A percentile compares a stretch with the other conserved stretches of the same genome.
phyloP scores from a whole-genome alignment of 345 rosid species.

The Populus deltoides region DNA sequence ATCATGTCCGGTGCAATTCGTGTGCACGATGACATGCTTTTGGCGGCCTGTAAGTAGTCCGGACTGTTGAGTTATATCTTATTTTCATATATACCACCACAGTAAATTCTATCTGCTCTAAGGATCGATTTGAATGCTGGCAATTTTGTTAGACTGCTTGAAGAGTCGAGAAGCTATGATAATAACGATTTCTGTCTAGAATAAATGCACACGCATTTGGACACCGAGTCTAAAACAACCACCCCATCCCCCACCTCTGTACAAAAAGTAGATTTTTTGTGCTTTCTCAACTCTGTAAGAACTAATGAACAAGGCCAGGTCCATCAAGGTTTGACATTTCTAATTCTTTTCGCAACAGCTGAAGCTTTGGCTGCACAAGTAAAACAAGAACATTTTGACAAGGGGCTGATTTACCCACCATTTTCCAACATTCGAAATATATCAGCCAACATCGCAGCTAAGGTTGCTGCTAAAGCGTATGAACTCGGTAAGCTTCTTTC shows the following conservation, averaged over 20 bases:
- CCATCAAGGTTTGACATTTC: neutral
- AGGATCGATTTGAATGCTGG: no score
- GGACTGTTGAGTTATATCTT: neutral
- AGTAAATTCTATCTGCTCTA: neutral
- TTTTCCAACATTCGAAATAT: conserved; percentile 83
- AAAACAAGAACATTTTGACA: conserved; percentile 53
- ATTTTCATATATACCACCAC: neutral
- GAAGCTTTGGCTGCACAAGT: conserved; percentile 91
- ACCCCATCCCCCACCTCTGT: neutral
- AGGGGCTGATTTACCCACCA: conserved; percentile 90
- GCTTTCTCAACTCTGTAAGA: neutral
- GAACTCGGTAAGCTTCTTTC: conserved; percentile 66
- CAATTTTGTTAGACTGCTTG: neutral
- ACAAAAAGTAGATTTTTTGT: neutral
- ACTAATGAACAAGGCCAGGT: neutral
- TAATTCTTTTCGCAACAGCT: conserved; percentile 45
- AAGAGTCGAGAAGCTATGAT: no score
- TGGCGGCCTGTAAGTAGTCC: conserved; percentile 85
- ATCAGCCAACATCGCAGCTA: conserved; percentile 85
- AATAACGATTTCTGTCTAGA: neutral
- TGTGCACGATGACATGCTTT: conserved; percentile 90
- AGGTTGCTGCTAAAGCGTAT: conserved; percentile 86
- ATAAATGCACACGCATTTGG: neutral
- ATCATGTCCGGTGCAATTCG: conserved; percentile 88
- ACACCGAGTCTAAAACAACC: neutral